phyloP scores from a whole-genome alignment of 139 green algal genomes.

The Micractinium conductrix region DNA sequence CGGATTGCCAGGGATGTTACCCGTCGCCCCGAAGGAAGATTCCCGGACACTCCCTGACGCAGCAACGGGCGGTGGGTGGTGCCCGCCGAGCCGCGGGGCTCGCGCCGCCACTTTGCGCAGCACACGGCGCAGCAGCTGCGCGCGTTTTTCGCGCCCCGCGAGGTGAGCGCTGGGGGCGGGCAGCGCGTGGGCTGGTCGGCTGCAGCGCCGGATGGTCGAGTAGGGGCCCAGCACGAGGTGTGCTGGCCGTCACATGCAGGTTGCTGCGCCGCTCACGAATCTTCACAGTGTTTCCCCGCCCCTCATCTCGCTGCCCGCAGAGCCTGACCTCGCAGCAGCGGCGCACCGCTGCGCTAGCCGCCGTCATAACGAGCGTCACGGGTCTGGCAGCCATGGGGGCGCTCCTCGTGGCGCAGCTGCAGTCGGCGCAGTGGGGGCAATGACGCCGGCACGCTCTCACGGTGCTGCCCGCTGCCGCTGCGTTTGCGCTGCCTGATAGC shows the following conservation, averaged over 20 bases:
- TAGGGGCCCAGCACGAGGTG: too few species aligned
- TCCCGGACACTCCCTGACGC: too few species aligned
- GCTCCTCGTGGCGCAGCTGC: constrained; percentile 21
- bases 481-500: too few species aligned
- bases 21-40: too few species aligned
- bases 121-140: constrained; percentile 27
- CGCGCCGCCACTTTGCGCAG: neutral
- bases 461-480: too few species aligned
- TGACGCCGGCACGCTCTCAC: neutral
- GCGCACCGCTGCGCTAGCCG: neutral
- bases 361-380: constrained; percentile 16
- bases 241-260: neutral
- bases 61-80: constrained; percentile 37
- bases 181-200: too few species aligned
- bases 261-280: too few species aligned
- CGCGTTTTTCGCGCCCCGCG: neutral
- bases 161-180: neutral
- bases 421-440: neutral
- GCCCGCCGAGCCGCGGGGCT: neutral
- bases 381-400: constrained; percentile 30
- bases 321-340: neutral
- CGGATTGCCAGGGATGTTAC: too few species aligned
- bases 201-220: too few species aligned
- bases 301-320: too few species aligned
- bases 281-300: too few species aligned